Percentiles rank a stretch among this genome's conserved stretches.
Conservation (phyloP, 202 grass and related monocot genomes). For the Panicum hallii region DNA sequence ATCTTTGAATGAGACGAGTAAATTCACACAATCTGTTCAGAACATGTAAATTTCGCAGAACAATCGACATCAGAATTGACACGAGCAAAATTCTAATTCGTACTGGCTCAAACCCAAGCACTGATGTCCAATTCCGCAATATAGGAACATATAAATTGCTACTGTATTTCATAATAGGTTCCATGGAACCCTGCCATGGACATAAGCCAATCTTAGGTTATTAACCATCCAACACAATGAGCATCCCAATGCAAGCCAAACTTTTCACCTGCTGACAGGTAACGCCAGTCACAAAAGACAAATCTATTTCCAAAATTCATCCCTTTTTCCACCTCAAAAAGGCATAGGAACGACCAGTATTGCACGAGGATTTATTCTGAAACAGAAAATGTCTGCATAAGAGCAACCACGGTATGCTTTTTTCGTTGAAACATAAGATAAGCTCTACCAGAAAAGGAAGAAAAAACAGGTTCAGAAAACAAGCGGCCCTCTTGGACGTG, state of each 20-base stretch:
- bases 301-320: not conserved
- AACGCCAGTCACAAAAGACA: not conserved
- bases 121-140: too few relatives aligned
- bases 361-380: not conserved
- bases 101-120: not conserved
- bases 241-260: not conserved
- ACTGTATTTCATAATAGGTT: not conserved
- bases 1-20: not conserved
- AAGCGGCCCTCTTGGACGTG: not conserved
- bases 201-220: too few relatives aligned
- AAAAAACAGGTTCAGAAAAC: not conserved
- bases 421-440: not conserved
- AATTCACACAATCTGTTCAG: not conserved
- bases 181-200: too few relatives aligned
- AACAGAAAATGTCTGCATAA: constrained; percentile 13
- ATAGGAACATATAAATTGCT: not conserved
- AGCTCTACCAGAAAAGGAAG: not conserved
- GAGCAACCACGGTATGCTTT: not conserved
- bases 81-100: too few relatives aligned
- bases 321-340: not conserved
- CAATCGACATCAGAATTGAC: not conserved
- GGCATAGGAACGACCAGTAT: not conserved
- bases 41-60: not conserved
- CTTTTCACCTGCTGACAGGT: not conserved
- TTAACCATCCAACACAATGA: too few relatives aligned